Base-by-base conservation (phyloP, 2,329 filamentous ascomycete species). In the Penicillium fuscoglaucum region DNA sequence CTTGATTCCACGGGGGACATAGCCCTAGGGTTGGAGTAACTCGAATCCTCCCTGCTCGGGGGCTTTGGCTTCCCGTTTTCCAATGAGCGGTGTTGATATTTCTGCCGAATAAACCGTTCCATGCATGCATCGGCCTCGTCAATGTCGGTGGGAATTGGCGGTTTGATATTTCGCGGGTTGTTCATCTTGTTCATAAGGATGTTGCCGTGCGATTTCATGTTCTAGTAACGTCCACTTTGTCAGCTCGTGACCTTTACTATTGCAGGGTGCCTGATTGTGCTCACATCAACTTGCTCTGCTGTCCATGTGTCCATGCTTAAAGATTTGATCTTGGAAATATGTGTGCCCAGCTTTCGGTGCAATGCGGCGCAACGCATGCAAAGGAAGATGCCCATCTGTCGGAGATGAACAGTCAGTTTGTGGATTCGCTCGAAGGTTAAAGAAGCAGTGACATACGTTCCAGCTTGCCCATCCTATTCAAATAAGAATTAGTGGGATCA, bases 231-330 rank as follows among this genome's bases (percentile, higher is more conserved):
- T 24, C 28, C 60, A 29, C 21, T 69, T 86, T 87, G 89, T 93
- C 91, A 97, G 96, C 71, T 87, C 90, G 89, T 93, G 68, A 29
- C 55, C 39, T 17, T 17, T 59, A 35, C 45, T 28, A 45, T 12
- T 3, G 21, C n/a, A 39, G n/a, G 28, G 1, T 9, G n/a, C 2
- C 24, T 29, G 50, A 52, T 31, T 48, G 37, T 59, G 77, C 85
- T 78, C 81, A 96, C 93, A 78, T 99, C 95, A 63, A 99, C 93
- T 79, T 99, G 95, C 61, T 98, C 95, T 70, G 89, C 88, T 49
- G 90, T 87, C 95, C 95, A 99, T 66, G 89, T 95, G 78, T 99
- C 95, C 93, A 99, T 98, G 76, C 90, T 98, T 79, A 99, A 78
- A 39, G 93, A 98, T 78, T 99, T 99, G 80, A 99, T 92, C 76